Conservation (phyloP, 2,329 filamentous ascomycete species). For the Colletotrichum agaves region DNA sequence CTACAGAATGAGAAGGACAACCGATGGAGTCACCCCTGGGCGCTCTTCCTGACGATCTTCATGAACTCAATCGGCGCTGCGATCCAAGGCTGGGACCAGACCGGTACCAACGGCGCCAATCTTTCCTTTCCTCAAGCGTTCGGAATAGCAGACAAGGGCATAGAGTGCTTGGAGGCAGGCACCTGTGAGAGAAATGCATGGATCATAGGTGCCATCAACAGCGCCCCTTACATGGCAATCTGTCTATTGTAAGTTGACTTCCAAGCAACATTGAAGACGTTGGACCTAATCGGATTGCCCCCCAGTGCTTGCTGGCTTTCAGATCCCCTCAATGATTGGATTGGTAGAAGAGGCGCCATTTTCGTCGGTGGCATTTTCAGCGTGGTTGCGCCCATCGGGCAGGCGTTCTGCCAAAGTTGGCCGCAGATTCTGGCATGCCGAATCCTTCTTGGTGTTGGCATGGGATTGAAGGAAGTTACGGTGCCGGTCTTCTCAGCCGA, state of each 20-base stretch:
- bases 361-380: constrained; percentile 72
- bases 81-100: constrained; percentile 63
- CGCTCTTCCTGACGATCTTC: constrained; percentile 60
- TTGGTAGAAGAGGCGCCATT: constrained; percentile 72
- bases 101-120: constrained; percentile 60
- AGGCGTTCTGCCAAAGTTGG: constrained; percentile 68
- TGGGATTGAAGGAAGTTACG: constrained; percentile 63
- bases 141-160: constrained; percentile 56
- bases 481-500: constrained; percentile 66
- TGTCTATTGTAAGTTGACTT: constrained; percentile 15
- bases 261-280: constrained; percentile 1
- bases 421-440: constrained; percentile 61
- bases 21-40: constrained; percentile 60
- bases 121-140: constrained; percentile 58
- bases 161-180: constrained; percentile 46
- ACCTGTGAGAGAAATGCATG: constrained; percentile 61
- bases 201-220: constrained; percentile 71
- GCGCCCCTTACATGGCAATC: constrained; percentile 53
- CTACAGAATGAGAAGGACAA: constrained; percentile 58
- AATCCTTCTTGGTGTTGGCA: constrained; percentile 67
- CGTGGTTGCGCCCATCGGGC: constrained; percentile 69
- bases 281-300: neutral
- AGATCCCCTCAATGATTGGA: constrained; percentile 67
- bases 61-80: constrained; percentile 65
- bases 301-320: constrained; percentile 64